Percentiles rank a stretch among this genome's conserved stretches.
Evolutionary conservation across 192 early-diverging fungal species (phyloP).

Genomic region (Podila epicladia): DNA sequence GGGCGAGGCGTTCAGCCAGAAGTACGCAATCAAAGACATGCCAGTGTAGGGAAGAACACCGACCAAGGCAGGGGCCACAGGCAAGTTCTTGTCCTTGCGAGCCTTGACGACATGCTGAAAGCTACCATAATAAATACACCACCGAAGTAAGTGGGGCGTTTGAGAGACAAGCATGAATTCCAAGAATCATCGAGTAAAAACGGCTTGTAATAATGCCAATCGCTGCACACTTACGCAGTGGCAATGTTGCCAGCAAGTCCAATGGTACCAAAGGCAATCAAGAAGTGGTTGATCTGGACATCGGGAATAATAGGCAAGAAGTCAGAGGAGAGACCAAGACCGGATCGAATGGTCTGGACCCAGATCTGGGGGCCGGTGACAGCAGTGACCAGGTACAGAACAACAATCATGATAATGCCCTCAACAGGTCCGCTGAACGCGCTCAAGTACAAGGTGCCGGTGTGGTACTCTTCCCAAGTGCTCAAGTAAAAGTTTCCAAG

Average conservation of each 20-base stretch:
- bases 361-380: conserved; percentile 56
- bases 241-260: conserved; percentile 64
- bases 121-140: conserved; percentile 27
- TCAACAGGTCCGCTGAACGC: conserved; percentile 93
- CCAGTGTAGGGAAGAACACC: conserved; percentile 74
- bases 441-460: conserved; percentile 83
- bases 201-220: not conserved
- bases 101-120: conserved; percentile 69
- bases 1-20: conserved; percentile 78
- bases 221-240: conserved; percentile 56
- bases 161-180: too few relatives aligned
- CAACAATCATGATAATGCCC: conserved; percentile 78
- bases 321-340: conserved; percentile 24
- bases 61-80: conserved; percentile 62
- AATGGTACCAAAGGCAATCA: conserved; percentile 59
- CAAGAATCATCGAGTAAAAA: too few relatives aligned
- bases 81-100: conserved; percentile 63
- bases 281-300: conserved; percentile 63
- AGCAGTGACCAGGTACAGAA: conserved; percentile 71
- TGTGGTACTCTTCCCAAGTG: conserved; percentile 97
- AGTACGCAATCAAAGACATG: conserved; percentile 58
- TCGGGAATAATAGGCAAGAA: conserved; percentile 52
- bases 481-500: conserved; percentile 90
- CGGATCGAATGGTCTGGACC: conserved; percentile 38
- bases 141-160: too few relatives aligned